Conservation (phyloP, 2,329 filamentous ascomycete genomes). For the Fusarium tanahbumbuense region DNA sequence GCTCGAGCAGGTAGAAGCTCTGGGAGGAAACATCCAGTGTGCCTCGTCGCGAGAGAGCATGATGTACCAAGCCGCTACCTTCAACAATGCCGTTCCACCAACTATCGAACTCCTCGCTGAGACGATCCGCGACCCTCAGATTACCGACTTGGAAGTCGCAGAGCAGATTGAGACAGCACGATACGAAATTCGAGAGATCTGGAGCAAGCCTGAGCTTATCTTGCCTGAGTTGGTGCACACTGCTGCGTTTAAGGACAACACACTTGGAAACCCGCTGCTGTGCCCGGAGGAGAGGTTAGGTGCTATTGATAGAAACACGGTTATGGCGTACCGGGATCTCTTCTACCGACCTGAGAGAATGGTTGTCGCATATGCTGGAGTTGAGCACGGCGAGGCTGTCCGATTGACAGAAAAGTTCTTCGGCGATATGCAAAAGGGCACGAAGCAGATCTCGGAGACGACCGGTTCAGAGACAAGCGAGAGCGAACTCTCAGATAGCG, state of each 20-base stretch:
- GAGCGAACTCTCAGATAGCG: constrained; percentile 51
- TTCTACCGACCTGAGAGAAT: constrained; percentile 93
- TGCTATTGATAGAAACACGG: constrained; percentile 77
- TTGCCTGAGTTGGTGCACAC: constrained; percentile 95
- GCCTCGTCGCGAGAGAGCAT: constrained; percentile 93
- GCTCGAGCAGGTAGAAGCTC: constrained; percentile 84
- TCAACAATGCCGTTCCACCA: constrained; percentile 89
- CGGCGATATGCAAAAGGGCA: constrained; percentile 78
- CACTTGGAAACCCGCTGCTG: constrained; percentile 89
- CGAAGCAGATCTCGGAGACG: constrained; percentile 62
- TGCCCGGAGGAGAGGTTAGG: constrained; percentile 87
- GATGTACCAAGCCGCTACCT: constrained; percentile 99
- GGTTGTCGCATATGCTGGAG: constrained; percentile 94
- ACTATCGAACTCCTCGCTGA: constrained; percentile 89
- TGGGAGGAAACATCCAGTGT: constrained; percentile 97
- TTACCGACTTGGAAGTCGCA: constrained; percentile 87
- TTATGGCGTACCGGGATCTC: constrained; percentile 80
- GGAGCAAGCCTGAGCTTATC: constrained; percentile 96
- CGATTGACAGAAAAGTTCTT: constrained; percentile 85
- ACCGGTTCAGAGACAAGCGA: constrained; percentile 69
- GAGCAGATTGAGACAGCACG: constrained; percentile 91
- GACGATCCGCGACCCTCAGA: constrained; percentile 86
- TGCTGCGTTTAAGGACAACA: constrained; percentile 96
- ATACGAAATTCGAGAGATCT: constrained; percentile 97
- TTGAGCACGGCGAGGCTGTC: constrained; percentile 84